Evolutionary conservation across 768 basidiomycete genomes (phyloP).

Genomic region (Crepidotus variabilis): DNA sequence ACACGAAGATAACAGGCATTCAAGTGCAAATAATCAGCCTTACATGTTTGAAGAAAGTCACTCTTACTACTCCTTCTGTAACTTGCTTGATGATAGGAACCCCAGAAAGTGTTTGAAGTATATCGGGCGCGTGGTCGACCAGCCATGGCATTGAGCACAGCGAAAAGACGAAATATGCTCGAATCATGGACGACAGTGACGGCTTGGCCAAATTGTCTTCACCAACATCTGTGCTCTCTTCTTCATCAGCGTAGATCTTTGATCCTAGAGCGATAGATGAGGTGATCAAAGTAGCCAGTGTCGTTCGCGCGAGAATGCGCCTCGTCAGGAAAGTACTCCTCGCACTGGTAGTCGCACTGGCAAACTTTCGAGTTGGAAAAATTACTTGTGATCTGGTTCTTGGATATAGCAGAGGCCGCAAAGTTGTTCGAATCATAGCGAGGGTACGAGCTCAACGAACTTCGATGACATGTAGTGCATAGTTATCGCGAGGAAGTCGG

Average conservation of each 20-base stretch:
- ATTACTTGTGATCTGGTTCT: no score
- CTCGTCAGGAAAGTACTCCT: neutral
- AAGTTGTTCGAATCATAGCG: no score
- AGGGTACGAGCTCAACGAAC: no score
- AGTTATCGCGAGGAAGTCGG: no score
- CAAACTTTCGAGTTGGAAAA: no score
- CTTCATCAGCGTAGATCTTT: neutral
- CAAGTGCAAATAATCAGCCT: conserved; percentile 13
- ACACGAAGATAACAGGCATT: neutral
- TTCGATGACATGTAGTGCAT: no score
- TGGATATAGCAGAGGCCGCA: no score
- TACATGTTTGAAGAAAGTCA: conserved; percentile 86
- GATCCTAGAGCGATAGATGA: neutral
- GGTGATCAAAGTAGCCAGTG: neutral
- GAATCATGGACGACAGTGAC: conserved; percentile 25
- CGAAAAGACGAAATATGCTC: conserved; percentile 80
- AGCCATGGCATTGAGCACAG: conserved; percentile 74
- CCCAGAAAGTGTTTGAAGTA: conserved; percentile 50
- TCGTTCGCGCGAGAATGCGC: neutral
- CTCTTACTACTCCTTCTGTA: conserved; percentile 65
- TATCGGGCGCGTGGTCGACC: conserved; percentile 68
- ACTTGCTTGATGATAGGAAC: conserved; percentile 58
- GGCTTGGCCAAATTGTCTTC: neutral
- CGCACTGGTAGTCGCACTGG: no score
- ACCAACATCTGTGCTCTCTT: neutral